Percentiles rank a stretch among this genome's conserved stretches.
phyloP scores from a whole-genome alignment of 2,329 filamentous ascomycete species.

The Talaromyces amestolkiae region DNA sequence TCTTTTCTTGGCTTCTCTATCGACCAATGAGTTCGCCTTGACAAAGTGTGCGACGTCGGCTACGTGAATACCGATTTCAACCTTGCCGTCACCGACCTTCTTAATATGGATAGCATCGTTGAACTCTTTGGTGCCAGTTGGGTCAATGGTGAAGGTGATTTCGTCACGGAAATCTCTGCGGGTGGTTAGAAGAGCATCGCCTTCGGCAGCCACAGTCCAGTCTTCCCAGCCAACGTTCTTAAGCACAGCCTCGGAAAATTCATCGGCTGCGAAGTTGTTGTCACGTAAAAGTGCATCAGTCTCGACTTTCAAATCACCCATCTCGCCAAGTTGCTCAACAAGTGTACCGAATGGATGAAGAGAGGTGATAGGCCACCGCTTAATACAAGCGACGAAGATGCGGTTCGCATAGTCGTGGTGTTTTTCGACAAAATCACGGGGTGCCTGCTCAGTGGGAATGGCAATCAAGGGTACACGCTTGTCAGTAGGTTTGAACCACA shows the following conservation, averaged over 20 bases:
- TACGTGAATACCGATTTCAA: constrained; percentile 94
- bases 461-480: constrained; percentile 98
- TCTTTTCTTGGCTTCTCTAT: constrained; percentile 96
- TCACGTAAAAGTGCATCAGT: constrained; percentile 94
- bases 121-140: constrained; percentile 81
- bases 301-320: constrained; percentile 96
- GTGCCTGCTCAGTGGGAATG: constrained; percentile 96
- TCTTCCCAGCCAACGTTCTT: constrained; percentile 90
- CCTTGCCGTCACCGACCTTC: constrained; percentile 73
- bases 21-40: constrained; percentile 90
- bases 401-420: constrained; percentile 96
- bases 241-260: constrained; percentile 93
- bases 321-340: constrained; percentile 92
- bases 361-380: constrained; percentile 99
- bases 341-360: constrained; percentile 97
- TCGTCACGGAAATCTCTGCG: constrained; percentile 90
- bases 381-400: constrained; percentile 98
- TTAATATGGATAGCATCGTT: constrained; percentile 94
- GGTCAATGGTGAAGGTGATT: constrained; percentile 86
- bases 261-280: constrained; percentile 97
- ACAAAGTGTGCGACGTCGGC: constrained; percentile 95
- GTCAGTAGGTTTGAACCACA: constrained; percentile 99
- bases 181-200: constrained; percentile 67
- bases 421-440: constrained; percentile 96
- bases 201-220: constrained; percentile 83